These are phyloP conservation scores for Athelia sp. DNA, from an alignment of 1,284 basidiomycete species.

Conservation along the genomic window DNA sequence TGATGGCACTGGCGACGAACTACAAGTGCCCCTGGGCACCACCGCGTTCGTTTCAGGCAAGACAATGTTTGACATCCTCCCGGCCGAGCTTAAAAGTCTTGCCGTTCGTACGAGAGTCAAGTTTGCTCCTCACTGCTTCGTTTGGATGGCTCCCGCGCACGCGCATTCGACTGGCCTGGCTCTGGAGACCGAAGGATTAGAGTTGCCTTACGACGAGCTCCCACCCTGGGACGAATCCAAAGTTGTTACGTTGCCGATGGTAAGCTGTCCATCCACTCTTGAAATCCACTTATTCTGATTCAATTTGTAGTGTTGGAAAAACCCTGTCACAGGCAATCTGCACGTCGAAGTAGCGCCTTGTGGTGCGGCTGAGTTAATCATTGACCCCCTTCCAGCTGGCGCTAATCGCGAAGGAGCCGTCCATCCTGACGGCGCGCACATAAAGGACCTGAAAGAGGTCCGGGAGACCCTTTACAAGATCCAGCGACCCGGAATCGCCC, in stretches of 20 bases:
- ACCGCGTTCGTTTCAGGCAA: constrained; percentile 60
- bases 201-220: constrained; percentile 51
- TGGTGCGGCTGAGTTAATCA: constrained; percentile 41
- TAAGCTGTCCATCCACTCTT: constrained; percentile 28
- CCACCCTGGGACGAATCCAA: constrained; percentile 64
- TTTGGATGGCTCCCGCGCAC: constrained; percentile 70
- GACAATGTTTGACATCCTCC: constrained; percentile 64
- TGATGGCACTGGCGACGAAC: constrained; percentile 64
- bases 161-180: constrained; percentile 67
- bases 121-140: constrained; percentile 70
- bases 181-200: constrained; percentile 62
- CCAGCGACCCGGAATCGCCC: constrained; percentile 71
- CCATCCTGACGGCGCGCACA: constrained; percentile 62
- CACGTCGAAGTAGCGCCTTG: constrained; percentile 71
- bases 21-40: constrained; percentile 61
- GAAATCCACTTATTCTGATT: neutral
- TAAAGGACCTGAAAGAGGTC: constrained; percentile 59
- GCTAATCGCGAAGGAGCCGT: constrained; percentile 39
- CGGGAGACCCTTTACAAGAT: constrained; percentile 65
- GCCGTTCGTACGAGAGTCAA: constrained; percentile 58
- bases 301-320: constrained; percentile 66
- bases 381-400: constrained; percentile 51
- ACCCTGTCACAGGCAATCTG: constrained; percentile 63
- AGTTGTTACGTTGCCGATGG: constrained; percentile 64
- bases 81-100: constrained; percentile 52